phyloP scores from a whole-genome alignment of 371 early-diverging fungal genomes.

The Syncephalastrum racemosum region DNA sequence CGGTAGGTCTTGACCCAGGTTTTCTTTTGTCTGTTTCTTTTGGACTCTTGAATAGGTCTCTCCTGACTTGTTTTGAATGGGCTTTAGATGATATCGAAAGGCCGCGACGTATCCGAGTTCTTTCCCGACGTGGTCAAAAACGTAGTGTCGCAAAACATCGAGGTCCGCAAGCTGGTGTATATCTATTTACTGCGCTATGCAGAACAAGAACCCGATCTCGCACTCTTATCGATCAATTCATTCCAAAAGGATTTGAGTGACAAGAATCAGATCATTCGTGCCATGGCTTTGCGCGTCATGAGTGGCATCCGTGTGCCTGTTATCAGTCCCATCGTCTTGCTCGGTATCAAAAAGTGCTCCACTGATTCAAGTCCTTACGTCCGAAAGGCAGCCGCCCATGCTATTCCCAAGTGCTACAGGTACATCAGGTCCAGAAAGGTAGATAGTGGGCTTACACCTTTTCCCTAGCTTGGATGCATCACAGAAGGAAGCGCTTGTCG shows the following conservation, averaged over 20 bases:
- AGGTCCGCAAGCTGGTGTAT: constrained; percentile 92
- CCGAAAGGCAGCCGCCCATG: constrained; percentile 90
- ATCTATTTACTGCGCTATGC: constrained; percentile 93
- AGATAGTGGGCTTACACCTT: background rate
- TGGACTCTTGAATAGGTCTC: background rate
- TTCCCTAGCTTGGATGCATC: constrained; percentile 70
- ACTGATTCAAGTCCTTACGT: constrained; percentile 92
- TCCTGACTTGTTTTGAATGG: background rate
- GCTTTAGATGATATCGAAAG: constrained; percentile 84
- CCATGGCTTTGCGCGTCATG: constrained; percentile 94
- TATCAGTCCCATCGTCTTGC: constrained; percentile 85
- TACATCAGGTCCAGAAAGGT: constrained; percentile 20
- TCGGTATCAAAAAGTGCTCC: constrained; percentile 85
- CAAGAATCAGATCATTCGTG: constrained; percentile 87
- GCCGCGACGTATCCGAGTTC: constrained; percentile 88
- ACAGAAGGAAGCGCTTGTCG: constrained; percentile 74
- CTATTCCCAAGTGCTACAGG: constrained; percentile 86
- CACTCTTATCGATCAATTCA: constrained; percentile 92
- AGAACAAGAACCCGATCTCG: constrained; percentile 92
- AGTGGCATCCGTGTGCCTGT: constrained; percentile 91
- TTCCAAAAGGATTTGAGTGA: constrained; percentile 97
- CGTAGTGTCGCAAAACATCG: constrained; percentile 87
- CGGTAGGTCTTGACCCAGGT: constrained; percentile 51
- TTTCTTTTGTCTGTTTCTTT: background rate
- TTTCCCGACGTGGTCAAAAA: constrained; percentile 97